Percentiles rank a stretch among this genome's conserved stretches.
These are phyloP conservation scores for Pelargonium fulgidum DNA, from an alignment of 441 rosid species.

Conservation along the genomic window DNA sequence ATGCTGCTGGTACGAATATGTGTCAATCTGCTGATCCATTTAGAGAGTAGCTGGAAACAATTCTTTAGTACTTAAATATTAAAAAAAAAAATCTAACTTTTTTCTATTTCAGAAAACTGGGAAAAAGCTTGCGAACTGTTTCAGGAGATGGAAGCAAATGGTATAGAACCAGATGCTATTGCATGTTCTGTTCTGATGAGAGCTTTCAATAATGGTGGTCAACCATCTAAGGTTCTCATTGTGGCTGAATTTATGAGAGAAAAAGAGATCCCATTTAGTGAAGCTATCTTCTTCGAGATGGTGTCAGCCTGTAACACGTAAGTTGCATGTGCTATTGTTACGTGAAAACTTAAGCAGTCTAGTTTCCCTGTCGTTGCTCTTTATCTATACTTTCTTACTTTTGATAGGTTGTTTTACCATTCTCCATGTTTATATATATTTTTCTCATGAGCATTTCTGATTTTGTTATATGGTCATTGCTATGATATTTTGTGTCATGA, in stretches of 20 bases:
- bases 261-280: slow-evolving; percentile 51
- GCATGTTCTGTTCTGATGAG: slow-evolving; percentile 82
- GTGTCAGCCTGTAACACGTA: slow-evolving; percentile 85
- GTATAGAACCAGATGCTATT: slow-evolving; percentile 57
- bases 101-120: slow-evolving; percentile 51
- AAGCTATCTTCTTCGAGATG: slow-evolving; percentile 65
- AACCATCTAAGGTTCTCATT: slow-evolving; percentile 60
- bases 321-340: slow-evolving; percentile 22
- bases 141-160: slow-evolving; percentile 63
- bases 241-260: slow-evolving; percentile 63
- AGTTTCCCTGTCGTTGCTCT: not conserved
- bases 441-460: not conserved
- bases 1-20: slow-evolving; percentile 49
- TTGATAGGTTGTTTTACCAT: not conserved
- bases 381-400: not conserved
- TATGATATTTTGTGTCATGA: slow-evolving; percentile 1
- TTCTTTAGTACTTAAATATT: slow-evolving; percentile 21
- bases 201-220: slow-evolving; percentile 74
- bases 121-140: slow-evolving; percentile 54
- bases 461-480: not conserved
- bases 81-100: slow-evolving; percentile 11
- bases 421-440: not conserved
- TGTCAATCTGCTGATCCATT: slow-evolving; percentile 5
- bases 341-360: not conserved
- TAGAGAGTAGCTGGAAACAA: not conserved